Conservation (phyloP, 768 basidiomycete genomes). For the Lentinula guzmanii region DNA sequence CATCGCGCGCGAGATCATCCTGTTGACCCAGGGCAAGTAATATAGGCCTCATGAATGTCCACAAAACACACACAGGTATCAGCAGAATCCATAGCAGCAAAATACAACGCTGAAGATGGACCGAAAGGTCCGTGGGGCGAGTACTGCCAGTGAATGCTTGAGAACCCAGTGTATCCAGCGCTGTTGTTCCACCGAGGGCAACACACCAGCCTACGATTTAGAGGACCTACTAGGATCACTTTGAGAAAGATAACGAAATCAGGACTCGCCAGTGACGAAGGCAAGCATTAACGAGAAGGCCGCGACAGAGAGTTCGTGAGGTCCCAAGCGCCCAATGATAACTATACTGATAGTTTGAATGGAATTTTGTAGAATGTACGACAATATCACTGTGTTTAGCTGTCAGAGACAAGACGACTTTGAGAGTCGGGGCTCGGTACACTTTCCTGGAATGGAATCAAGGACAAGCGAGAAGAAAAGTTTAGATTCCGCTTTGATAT, state of each 20-base stretch:
- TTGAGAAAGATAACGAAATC: conserved; percentile 16
- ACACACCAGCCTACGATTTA: conserved; percentile 59
- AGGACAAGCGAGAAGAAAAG: conserved; percentile 43
- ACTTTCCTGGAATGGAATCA: conserved; percentile 55
- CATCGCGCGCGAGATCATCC: conserved; percentile 46
- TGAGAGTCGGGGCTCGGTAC: not conserved
- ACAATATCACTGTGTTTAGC: conserved; percentile 47
- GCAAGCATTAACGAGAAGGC: conserved; percentile 76
- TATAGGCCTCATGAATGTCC: conserved; percentile 61
- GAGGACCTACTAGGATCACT: conserved; percentile 43
- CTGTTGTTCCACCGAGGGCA: conserved; percentile 74
- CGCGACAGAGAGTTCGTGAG: conserved; percentile 62
- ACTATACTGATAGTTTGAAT: conserved; percentile 62
- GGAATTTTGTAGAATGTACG: conserved; percentile 70
- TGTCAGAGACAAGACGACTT: not conserved
- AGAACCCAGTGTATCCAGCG: conserved; percentile 72
- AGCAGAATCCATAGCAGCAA: conserved; percentile 58
- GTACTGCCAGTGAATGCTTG: conserved; percentile 67
- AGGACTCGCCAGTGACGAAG: conserved; percentile 69
- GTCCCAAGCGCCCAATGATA: conserved; percentile 61
- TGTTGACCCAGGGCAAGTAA: conserved; percentile 62
- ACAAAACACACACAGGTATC: conserved; percentile 55
- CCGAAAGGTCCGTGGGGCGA: conserved; percentile 55
- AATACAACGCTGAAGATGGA: conserved; percentile 69
- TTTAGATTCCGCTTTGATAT: conserved; percentile 6